Evolutionary conservation across 805 yeast species (phyloP), one percentile per base, ranked within the genome.

Genomic region (Starmerella apis): DNA sequence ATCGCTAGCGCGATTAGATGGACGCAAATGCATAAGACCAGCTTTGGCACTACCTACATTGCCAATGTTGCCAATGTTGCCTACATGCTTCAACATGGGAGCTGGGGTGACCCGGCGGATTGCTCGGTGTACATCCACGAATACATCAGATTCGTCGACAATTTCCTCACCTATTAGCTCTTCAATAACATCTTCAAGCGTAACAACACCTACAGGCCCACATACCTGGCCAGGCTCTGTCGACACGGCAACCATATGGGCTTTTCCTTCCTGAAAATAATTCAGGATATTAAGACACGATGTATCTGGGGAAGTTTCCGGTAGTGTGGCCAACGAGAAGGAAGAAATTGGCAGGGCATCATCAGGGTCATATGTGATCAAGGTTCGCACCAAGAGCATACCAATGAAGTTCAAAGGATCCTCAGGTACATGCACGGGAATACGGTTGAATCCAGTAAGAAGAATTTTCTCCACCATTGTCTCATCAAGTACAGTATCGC

Each of bases 91-190:
- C 38, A 68, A 36, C 43, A 56, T 43, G 5, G 74, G 73, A 3
- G 72, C 68, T 4, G 73, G 72, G 35, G 64, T 63, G 24, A 63
- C 63, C 32, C 74, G 63, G 22, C 85, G 84, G 62, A 88, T 86
- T 52, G 86, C 86, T 56, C 84, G 83, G 65, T 86, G 86, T 55
- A 88, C 83, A 67, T 90, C 96, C 51, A 88, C 77, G 62, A 83
- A 87, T 18, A 92, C 96, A 64, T 90, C 98, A 22, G 87, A 79
- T 68, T 90, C 98, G 63, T 90, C 98, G 37, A 90, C 90, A 61
- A 90, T 90, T 65, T 90, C 98, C 67, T 90, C 97, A 46, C 98
- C 98, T 65, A 90, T 90, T 56, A 90, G 74, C 68, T 90, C 98
- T 66, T 90, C 98, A 62, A 90, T 92, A n/a, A 90, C 96, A 63